Evolutionary conservation across 2,329 filamentous ascomycete genomes (phyloP).

Genomic region (Spiromastix sp.): DNA sequence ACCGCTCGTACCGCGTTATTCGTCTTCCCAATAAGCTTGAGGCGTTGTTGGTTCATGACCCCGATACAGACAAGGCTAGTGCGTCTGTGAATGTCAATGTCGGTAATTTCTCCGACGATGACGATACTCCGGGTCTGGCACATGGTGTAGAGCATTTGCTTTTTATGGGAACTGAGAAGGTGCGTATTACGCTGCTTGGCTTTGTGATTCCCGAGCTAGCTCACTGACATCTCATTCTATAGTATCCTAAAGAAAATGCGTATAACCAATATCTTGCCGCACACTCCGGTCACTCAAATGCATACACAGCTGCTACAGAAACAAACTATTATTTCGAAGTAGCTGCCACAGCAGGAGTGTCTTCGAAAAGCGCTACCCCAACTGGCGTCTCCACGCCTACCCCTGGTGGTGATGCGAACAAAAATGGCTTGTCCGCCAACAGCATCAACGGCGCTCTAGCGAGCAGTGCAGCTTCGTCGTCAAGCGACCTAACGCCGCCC

Average conservation of each 20-base stretch:
- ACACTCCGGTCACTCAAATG: constrained; percentile 87
- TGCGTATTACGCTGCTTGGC: constrained; percentile 21
- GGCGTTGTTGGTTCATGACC: constrained; percentile 83
- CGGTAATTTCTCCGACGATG: constrained; percentile 85
- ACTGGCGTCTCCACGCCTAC: constrained; percentile 5
- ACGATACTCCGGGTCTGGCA: constrained; percentile 87
- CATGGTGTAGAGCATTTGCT: constrained; percentile 93
- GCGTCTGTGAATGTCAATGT: constrained; percentile 93
- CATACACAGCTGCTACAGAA: constrained; percentile 84
- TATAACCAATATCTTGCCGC: constrained; percentile 88
- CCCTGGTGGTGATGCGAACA: constrained; percentile 4
- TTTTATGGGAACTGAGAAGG: constrained; percentile 98
- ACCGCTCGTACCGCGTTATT: constrained; percentile 80
- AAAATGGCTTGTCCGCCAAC: constrained; percentile 9
- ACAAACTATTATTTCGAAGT: constrained; percentile 99
- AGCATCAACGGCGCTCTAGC: constrained; percentile 10
- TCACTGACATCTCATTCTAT: constrained; percentile 8
- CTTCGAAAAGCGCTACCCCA: constrained; percentile 4
- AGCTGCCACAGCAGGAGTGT: constrained; percentile 56
- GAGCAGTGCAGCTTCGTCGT: constrained; percentile 14
- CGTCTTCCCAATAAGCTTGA: constrained; percentile 78
- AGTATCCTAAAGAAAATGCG: constrained; percentile 89
- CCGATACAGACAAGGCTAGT: constrained; percentile 91
- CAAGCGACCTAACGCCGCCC: constrained; percentile 37
- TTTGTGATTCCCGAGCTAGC: background rate